Evolutionary conservation across 2,329 filamentous ascomycete genomes (phyloP).

Genomic region (Chrysoporthe deuterocubensis): DNA sequence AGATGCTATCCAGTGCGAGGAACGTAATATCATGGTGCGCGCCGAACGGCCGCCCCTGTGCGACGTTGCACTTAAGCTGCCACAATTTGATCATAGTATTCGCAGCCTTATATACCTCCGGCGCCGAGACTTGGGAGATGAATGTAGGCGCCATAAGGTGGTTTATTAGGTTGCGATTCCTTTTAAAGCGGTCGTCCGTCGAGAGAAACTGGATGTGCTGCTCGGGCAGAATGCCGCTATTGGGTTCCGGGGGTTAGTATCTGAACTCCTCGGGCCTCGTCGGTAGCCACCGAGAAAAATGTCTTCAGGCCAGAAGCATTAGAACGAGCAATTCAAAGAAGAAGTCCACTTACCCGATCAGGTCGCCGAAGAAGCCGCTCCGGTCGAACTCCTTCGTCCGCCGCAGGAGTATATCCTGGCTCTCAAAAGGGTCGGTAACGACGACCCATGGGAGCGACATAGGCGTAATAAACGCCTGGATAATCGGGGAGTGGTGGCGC

Average conservation of each 20-base stretch:
- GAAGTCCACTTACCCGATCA: slow-evolving; percentile 30
- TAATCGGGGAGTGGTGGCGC: slow-evolving; percentile 44
- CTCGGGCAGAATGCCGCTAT: slow-evolving; percentile 37
- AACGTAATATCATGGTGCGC: slow-evolving; percentile 16
- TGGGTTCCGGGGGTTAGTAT: no score
- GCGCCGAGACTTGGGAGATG: slow-evolving; percentile 36
- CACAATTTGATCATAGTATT: slow-evolving; percentile 32
- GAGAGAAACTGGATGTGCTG: slow-evolving; percentile 40
- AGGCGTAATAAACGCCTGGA: slow-evolving; percentile 53
- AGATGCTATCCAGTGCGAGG: slow-evolving; percentile 24
- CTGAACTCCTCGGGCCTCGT: no score
- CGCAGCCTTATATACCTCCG: slow-evolving; percentile 19
- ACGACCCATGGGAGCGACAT: slow-evolving; percentile 34
- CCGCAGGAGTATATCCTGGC: slow-evolving; percentile 32
- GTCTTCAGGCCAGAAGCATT: no score
- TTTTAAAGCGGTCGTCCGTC: slow-evolving; percentile 7
- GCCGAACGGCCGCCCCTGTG: slow-evolving; percentile 28
- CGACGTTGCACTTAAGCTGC: slow-evolving; percentile 27
- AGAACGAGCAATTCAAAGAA: no score
- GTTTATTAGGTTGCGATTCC: slow-evolving; percentile 21
- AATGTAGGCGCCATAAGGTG: slow-evolving; percentile 24
- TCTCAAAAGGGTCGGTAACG: slow-evolving; percentile 31
- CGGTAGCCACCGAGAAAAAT: no score
- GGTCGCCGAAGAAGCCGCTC: slow-evolving; percentile 14
- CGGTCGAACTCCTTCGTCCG: slow-evolving; percentile 31